Percentiles rank a stretch among this genome's conserved stretches.
Conservation (phyloP, 352 stramenopile genomes). For the Phytopythium montanum region DNA sequence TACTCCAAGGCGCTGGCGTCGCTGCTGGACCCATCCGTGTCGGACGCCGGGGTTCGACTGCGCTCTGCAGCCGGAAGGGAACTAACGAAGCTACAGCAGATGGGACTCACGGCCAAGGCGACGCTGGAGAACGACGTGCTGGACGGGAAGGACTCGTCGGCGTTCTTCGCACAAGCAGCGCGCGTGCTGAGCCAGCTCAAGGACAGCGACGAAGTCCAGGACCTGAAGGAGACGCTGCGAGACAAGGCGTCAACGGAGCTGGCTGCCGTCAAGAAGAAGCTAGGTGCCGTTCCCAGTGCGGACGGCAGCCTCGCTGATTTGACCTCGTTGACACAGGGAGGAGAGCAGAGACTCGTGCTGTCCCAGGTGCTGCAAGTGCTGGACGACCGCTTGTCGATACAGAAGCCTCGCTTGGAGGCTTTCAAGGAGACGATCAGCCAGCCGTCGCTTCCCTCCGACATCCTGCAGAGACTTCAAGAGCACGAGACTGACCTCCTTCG, state of each 20-base stretch:
- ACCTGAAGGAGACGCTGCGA: conserved; percentile 39
- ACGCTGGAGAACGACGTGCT: conserved; percentile 65
- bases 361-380: conserved; percentile 64
- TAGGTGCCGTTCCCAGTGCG: conserved; percentile 6
- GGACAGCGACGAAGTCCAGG: conserved; percentile 52
- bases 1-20: conserved; percentile 55
- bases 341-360: conserved; percentile 47
- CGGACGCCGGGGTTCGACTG: conserved; percentile 49
- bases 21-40: conserved; percentile 60
- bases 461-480: conserved; percentile 50
- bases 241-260: conserved; percentile 43
- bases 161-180: conserved; percentile 57
- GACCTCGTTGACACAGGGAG: conserved; percentile 10
- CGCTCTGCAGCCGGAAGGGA: conserved; percentile 44
- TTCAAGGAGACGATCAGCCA: conserved; percentile 37
- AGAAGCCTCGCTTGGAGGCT: conserved; percentile 36
- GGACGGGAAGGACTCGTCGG: conserved; percentile 54
- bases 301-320: conserved; percentile 4
- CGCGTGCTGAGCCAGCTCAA: conserved; percentile 60
- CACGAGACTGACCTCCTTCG: conserved; percentile 58
- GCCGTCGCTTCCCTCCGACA: conserved; percentile 35
- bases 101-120: conserved; percentile 47
- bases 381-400: conserved; percentile 41
- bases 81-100: conserved; percentile 47
- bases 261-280: conserved; percentile 28